These are phyloP conservation scores for Capsicum pubescens DNA, from an alignment of 257 asterid species.

Conservation along the genomic window DNA sequence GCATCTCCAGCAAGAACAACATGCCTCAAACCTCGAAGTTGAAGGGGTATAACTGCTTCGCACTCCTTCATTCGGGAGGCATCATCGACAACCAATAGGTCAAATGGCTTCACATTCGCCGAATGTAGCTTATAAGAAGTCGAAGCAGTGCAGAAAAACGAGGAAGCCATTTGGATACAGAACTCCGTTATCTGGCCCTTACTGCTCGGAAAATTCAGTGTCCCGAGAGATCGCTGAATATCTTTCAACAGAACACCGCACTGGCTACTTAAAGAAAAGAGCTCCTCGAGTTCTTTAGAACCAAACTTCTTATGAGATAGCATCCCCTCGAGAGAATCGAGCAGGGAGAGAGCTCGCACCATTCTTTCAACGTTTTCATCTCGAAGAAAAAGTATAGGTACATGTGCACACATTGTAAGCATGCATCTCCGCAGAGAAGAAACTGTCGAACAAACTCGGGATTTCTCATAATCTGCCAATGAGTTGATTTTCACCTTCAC, in stretches of 20 bases:
- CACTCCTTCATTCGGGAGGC: slow-evolving; percentile 25
- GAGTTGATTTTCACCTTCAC: too few relatives aligned
- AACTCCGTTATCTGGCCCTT: not conserved
- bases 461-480: too few relatives aligned
- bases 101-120: slow-evolving; percentile 22
- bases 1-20: slow-evolving; percentile 26
- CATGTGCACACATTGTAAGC: slow-evolving; percentile 22
- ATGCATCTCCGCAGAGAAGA: slow-evolving; percentile 25
- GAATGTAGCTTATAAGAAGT: slow-evolving; percentile 23
- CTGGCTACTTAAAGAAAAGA: not conserved
- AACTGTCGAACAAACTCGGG: not conserved
- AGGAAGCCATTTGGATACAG: slow-evolving; percentile 25
- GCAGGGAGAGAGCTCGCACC: not conserved
- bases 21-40: slow-evolving; percentile 8
- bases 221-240: not conserved
- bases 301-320: not conserved
- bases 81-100: slow-evolving; percentile 28
- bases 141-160: slow-evolving; percentile 27
- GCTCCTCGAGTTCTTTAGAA: too few relatives aligned
- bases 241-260: not conserved
- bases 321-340: not conserved
- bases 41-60: slow-evolving; percentile 27
- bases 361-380: slow-evolving; percentile 14
- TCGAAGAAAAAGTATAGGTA: slow-evolving; percentile 16
- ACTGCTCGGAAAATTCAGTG: not conserved